Evolutionary conservation across 2,329 filamentous ascomycete genomes (phyloP).

Genomic region (Venturia carpophila): DNA sequence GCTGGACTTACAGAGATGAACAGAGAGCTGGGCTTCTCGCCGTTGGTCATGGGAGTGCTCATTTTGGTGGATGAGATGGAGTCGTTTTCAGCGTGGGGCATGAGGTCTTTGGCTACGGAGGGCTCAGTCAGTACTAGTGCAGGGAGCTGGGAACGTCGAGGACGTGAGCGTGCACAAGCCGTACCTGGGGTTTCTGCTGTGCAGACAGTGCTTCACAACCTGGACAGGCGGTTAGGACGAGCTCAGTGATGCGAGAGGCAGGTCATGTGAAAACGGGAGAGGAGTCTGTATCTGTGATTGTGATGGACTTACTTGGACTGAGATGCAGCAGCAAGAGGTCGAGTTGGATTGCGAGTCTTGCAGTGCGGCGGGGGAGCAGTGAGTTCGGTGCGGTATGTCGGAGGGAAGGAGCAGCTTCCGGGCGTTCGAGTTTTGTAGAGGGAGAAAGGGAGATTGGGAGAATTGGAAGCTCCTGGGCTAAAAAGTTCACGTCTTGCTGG

Average conservation of each 20-base stretch:
- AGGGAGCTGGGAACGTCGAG: background rate
- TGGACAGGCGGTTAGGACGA: constrained; percentile 1
- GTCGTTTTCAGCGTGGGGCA: constrained; percentile 17
- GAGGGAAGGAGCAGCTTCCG: background rate
- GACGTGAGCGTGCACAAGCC: background rate
- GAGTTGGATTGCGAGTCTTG: background rate
- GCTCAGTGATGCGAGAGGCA: background rate
- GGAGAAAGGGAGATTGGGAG: no score
- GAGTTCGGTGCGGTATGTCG: background rate
- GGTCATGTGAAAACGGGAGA: background rate
- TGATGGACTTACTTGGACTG: background rate
- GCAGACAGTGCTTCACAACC: background rate
- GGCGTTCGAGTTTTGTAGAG: background rate
- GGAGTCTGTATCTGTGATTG: background rate
- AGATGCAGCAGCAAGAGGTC: background rate
- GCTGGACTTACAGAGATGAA: constrained; percentile 32
- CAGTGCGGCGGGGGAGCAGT: background rate
- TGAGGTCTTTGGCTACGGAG: background rate
- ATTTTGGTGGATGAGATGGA: constrained; percentile 8
- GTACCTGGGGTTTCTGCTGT: background rate
- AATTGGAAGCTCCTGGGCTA: no score
- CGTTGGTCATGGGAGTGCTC: constrained; percentile 30
- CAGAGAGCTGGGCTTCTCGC: constrained; percentile 33
- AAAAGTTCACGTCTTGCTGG: background rate
- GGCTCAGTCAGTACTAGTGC: background rate